phyloP scores from a whole-genome alignment of 1,284 basidiomycete species.

The Tetrapyrgos nigripes region DNA sequence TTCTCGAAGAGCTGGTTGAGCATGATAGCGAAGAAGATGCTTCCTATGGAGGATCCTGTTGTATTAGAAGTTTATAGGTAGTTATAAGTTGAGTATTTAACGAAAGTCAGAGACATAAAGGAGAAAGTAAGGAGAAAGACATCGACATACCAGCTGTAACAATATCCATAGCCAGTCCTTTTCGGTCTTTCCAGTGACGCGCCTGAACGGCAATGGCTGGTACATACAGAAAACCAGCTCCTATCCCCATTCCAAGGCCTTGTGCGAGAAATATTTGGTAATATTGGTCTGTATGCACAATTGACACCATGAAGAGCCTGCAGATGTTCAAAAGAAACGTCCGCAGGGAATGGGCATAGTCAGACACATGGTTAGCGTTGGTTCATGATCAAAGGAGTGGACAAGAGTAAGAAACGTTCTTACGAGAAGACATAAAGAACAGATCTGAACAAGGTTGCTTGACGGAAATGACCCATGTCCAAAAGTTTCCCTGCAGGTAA shows the following conservation, averaged over 20 bases:
- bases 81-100: too few species aligned
- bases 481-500: constrained; percentile 8
- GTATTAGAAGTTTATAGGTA: too few species aligned
- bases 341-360: too few species aligned
- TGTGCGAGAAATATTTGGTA: constrained; percentile 34
- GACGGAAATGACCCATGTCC: constrained; percentile 5
- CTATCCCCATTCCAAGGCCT: constrained; percentile 42
- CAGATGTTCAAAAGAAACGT: too few species aligned
- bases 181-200: constrained; percentile 37
- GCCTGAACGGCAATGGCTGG: constrained; percentile 39
- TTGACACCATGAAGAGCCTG: constrained; percentile 27
- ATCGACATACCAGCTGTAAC: constrained; percentile 31
- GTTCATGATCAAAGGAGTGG: too few species aligned
- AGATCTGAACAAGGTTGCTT: background rate
- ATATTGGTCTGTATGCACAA: constrained; percentile 26
- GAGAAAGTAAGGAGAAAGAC: background rate
- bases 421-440: constrained; percentile 24
- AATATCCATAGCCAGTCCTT: constrained; percentile 45
- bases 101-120: too few species aligned
- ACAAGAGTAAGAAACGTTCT: too few species aligned
- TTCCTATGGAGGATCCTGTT: constrained; percentile 2
- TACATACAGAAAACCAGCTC: constrained; percentile 41
- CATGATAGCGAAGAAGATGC: constrained; percentile 9
- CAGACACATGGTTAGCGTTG: too few species aligned
- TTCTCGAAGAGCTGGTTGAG: constrained; percentile 23